phyloP scores from a whole-genome alignment of 495 filamentous ascomycete species.

The Talaromyces nanjingensis region DNA sequence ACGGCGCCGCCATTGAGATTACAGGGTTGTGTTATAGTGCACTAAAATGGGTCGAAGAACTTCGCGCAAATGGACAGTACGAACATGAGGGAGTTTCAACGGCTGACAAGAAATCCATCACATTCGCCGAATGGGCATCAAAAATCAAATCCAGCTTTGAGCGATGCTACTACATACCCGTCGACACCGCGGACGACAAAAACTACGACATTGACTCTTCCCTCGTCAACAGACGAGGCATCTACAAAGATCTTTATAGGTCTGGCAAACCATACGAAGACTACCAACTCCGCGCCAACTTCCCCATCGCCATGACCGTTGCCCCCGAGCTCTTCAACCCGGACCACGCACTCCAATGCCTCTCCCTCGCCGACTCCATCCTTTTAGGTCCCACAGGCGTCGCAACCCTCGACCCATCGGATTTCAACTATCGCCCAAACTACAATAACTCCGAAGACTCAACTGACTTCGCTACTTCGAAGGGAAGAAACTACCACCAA shows the following conservation, averaged over 20 bases:
- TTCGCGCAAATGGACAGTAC: slow-evolving; percentile 62
- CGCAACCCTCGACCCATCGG: slow-evolving; percentile 87
- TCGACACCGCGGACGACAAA: slow-evolving; percentile 56
- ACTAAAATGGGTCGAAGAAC: slow-evolving; percentile 65
- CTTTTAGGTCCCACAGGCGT: slow-evolving; percentile 87
- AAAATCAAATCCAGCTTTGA: slow-evolving; percentile 85
- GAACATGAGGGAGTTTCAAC: slow-evolving; percentile 61
- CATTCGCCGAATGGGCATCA: slow-evolving; percentile 72
- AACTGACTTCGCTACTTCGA: slow-evolving; percentile 78
- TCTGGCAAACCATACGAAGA: slow-evolving; percentile 94
- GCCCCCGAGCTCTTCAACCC: slow-evolving; percentile 82
- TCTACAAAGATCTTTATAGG: slow-evolving; percentile 95
- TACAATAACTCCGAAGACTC: slow-evolving; percentile 95
- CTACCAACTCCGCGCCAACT: slow-evolving; percentile 93
- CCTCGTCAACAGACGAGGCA: slow-evolving; percentile 80
- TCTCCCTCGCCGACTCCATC: slow-evolving; percentile 68
- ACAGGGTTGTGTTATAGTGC: slow-evolving; percentile 87
- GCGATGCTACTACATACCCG: slow-evolving; percentile 78
- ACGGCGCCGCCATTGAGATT: slow-evolving; percentile 93
- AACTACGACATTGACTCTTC: slow-evolving; percentile 73
- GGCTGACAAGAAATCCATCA: slow-evolving; percentile 47
- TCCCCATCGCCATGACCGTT: slow-evolving; percentile 91
- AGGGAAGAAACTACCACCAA: slow-evolving; percentile 96
- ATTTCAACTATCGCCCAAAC: slow-evolving; percentile 86
- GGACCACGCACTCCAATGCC: slow-evolving; percentile 64